A percentile compares a stretch with the other conserved stretches of the same genome.
phyloP scores from a whole-genome alignment of 768 basidiomycete genomes.

The Nevesoporus exiguus region DNA sequence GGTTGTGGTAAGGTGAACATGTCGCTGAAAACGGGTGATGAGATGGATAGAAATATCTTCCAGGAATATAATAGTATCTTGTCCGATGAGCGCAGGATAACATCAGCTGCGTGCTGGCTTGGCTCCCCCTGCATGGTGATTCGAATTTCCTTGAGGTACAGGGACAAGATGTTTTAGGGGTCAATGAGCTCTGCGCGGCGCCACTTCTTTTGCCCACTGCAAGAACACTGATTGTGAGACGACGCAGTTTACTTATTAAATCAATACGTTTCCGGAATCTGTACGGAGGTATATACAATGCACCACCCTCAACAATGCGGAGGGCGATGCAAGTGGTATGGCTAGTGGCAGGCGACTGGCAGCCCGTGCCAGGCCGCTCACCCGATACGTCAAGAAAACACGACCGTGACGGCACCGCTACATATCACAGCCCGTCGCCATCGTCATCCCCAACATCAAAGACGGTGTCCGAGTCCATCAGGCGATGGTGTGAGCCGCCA shows the following conservation, averaged over 20 bases:
- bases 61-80: neutral
- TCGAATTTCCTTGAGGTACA: neutral
- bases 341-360: neutral
- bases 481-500: conserved; percentile 15
- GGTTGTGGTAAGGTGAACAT: conserved; percentile 17
- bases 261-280: neutral
- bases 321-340: neutral
- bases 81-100: conserved; percentile 17
- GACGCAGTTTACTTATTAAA: too few species aligned
- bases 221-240: neutral
- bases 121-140: conserved; percentile 8
- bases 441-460: conserved; percentile 18
- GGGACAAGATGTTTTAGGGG: conserved; percentile 1
- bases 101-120: conserved; percentile 5
- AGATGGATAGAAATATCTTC: conserved; percentile 6
- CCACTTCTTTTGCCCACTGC: too few species aligned
- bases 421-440: neutral
- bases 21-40: conserved; percentile 12
- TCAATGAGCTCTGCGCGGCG: neutral
- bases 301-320: neutral
- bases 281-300: neutral
- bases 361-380: neutral
- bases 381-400: neutral
- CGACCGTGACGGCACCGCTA: neutral
- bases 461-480: neutral